Percentiles rank a stretch among this genome's conserved stretches.
Evolutionary conservation across 23 red algal species (phyloP).

Genomic region (Agarophyton chilense): DNA sequence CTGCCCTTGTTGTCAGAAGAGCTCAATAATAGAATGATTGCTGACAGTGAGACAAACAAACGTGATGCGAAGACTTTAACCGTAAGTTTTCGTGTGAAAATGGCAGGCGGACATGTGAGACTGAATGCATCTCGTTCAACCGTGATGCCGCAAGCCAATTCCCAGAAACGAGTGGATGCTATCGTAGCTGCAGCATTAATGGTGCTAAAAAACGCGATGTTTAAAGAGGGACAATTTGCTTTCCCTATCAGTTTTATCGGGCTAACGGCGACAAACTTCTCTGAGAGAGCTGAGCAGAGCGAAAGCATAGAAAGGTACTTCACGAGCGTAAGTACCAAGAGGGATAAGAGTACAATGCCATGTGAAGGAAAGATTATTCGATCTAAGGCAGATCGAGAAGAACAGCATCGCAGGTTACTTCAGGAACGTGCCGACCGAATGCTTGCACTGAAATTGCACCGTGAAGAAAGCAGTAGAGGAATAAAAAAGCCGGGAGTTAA

Average conservation of each 20-base stretch:
- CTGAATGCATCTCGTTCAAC: conserved; percentile 40
- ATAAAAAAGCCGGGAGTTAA: conserved; percentile 7
- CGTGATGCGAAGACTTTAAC: conserved; percentile 52
- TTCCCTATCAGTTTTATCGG: conserved; percentile 73
- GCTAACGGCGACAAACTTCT: conserved; percentile 58
- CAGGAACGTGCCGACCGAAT: conserved; percentile 54
- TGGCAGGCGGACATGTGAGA: not conserved
- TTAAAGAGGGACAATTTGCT: conserved; percentile 29
- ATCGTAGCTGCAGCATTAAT: conserved; percentile 22
- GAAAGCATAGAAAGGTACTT: conserved; percentile 41
- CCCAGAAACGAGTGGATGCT: conserved; percentile 1
- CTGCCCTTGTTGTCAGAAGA: conserved; percentile 71
- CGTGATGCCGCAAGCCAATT: conserved; percentile 42
- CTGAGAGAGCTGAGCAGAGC: not conserved
- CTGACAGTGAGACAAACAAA: conserved; percentile 35
- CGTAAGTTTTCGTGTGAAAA: conserved; percentile 50
- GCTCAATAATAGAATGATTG: conserved; percentile 52
- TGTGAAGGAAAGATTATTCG: not conserved
- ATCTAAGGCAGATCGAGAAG: conserved; percentile 19
- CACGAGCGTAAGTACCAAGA: not conserved
- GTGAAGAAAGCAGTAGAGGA: conserved; percentile 46
- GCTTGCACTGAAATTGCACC: conserved; percentile 48
- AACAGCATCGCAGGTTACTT: conserved; percentile 26
- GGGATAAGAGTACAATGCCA: not conserved
- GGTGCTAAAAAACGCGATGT: conserved; percentile 18